Base-by-base conservation (phyloP, 1,139 yeast genomes). In the Hemisphaericaspora subhashii region DNA sequence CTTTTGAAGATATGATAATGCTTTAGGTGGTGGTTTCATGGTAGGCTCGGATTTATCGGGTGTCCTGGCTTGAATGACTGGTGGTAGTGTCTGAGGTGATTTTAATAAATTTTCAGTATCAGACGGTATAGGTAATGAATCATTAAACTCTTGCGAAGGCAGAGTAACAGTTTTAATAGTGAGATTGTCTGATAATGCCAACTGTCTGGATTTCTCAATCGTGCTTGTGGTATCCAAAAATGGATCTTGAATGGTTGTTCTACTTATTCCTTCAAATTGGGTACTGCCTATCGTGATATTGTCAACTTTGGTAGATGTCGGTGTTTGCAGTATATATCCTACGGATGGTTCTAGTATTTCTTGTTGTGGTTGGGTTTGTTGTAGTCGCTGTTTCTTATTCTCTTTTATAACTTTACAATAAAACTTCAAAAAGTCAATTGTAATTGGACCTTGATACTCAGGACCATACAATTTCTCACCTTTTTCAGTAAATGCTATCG, bases 381-480 rank as follows among this genome's bases (percentile, higher is more conserved):
- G 32, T 8, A 22, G 15, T 15, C 31, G 14, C 5, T 26, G 61
- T 20, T 56, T 55, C 6, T 59, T 45, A 13, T 30, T 31, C 21
- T 31, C 31, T 23, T 43, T 21, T 15, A 61, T 59, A 1, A 66
- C 64, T 35, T 58, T 54, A 39, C 74, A 68, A 36, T 69, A 60
- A 23, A 59, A 60, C 33, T 66, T 50, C 35, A 71, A 53, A 37
- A 65, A 71, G 33, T 68, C 73, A 5, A 64, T 52, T 0, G 74
- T 68, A 5, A 71, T 56, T 1, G 73, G 68, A 0, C 75, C 76
- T 6, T 57, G 52, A 44, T 69, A 69, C 10, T 54, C 57, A 0
- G 64, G 55, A 28, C 65, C 64, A 38, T 55, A 67, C 0, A 51
- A 48, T 2, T 52, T 41, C 12, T 52, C 54, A 0, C 69, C 69